Base-by-base conservation (phyloP, 768 basidiomycete species). In the Butyriboletus loyo region DNA sequence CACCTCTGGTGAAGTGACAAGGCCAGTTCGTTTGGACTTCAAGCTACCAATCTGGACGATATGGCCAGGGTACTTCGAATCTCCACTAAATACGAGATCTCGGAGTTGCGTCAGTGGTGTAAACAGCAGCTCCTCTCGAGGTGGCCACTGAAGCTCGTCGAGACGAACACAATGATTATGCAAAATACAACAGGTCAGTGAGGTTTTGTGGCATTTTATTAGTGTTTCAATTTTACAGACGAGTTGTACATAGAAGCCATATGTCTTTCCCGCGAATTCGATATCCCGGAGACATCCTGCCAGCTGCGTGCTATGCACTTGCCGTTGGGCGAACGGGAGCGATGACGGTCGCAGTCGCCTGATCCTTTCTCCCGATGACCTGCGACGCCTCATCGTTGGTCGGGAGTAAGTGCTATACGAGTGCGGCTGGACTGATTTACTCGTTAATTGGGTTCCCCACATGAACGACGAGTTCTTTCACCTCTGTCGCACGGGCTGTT, bases 241-340 rank as follows among this genome's bases (percentile, higher is more conserved):
- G 21, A 15, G 15, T n/a, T 42, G 14, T 54, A n/a, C n/a, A n/a
- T n/a, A 71, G 72, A 73, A 51, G 72, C 69, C 5, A 72, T 73
- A 39, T 43, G 49, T 19, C 70, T 75, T 24, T 69, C 70, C 7
- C 64, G 67, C 27, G 68, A 74, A 49, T 65, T 66, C 42, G 59
- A 69, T 36, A 52, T 74, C 30, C 68, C 68, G 2, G 66, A 72
- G 19, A 71, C n/a, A n/a, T 74, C 43, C 66, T 74, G 21, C 73
- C 73, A 7, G 65, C 73, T n/a, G 70, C 70, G 17, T 74, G 75
- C 52, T 75, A 73, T 55, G 72, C 70, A 5, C 67, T 75, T 22
- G 69, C 70, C 7, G 54, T 72, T 71, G 67, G 59, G 53, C 50
- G 31, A 49, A 39, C 32, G 53, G 53, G 25, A 54, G 65, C 7